Evolutionary conservation across 805 yeast species (phyloP).

Genomic region (Candida quercuum): DNA sequence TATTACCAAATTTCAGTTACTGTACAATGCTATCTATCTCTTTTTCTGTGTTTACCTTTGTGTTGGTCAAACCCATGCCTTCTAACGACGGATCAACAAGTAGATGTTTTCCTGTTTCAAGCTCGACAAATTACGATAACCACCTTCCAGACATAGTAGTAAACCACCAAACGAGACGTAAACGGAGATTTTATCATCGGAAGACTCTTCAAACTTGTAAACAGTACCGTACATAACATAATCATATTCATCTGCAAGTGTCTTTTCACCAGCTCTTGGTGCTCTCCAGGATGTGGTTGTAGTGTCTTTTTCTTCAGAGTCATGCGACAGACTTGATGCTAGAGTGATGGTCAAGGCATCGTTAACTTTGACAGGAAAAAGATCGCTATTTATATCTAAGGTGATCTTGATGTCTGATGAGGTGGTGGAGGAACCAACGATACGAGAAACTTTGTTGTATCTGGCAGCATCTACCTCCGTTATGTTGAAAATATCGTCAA

Average conservation of each 20-base stretch:
- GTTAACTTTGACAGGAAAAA: constrained; percentile 75
- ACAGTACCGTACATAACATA: constrained; percentile 98
- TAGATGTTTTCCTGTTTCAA: constrained; percentile 94
- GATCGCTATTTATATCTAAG: constrained; percentile 84
- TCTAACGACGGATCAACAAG: constrained; percentile 67
- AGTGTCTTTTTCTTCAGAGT: constrained; percentile 43
- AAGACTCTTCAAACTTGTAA: constrained; percentile 89
- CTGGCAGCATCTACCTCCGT: constrained; percentile 82
- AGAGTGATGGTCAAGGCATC: constrained; percentile 83
- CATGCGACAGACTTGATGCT: constrained; percentile 65
- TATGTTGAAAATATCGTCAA: constrained; percentile 89
- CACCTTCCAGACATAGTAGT: constrained; percentile 90
- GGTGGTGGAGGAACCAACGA: constrained; percentile 83
- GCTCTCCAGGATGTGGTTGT: constrained; percentile 43
- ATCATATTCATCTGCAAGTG: constrained; percentile 94
- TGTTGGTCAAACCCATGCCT: too few species aligned
- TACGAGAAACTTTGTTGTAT: constrained; percentile 86
- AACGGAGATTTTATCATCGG: constrained; percentile 61
- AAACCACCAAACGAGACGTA: constrained; percentile 96
- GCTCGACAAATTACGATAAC: constrained; percentile 79
- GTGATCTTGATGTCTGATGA: constrained; percentile 76
- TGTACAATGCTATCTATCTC: not conserved
- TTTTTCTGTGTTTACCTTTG: too few species aligned
- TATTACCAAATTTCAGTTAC: too few species aligned
- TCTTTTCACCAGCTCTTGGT: constrained; percentile 76